Evolutionary conservation across 2,329 filamentous ascomycete species (phyloP), one percentile per base, ranked within the genome.

Genomic region (Furcasterigmium furcatum): DNA sequence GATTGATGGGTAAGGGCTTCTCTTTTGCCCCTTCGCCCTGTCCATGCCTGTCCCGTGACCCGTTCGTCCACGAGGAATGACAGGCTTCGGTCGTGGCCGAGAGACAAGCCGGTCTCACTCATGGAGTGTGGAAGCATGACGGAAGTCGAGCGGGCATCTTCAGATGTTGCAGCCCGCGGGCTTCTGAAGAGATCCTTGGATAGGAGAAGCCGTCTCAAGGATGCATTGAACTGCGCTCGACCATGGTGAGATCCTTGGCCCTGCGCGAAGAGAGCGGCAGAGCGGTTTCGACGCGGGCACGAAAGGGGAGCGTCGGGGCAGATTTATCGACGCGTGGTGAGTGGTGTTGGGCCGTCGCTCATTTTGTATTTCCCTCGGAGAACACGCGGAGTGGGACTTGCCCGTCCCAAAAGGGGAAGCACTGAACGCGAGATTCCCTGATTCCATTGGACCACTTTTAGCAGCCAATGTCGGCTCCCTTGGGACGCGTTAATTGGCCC

Each of bases 1-100:
- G 24, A 27, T 12, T 12, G 12, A 7, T 7, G 7, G 24, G 24
- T 12, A 7, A 27, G 24, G 24, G 7, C 24, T 27, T 12, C 24
- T 27, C 24, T 27, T 27, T 27, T 12, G 24, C 24, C 24, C 12
- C 24, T 27, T 27, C 24, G 12, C 24, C 19, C 18, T 18, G n/a
- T 16, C 5, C 34, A 19, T 36, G n/a, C 7, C 34, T 36, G n/a
- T 36, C n/a, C n/a, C 12, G 19, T 36, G 34, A 5, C n/a, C 34
- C 9, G 34, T 18, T 19, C n/a, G 19, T 7, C 34, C n/a, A 16
- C 34, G 40, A 42, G 40, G 40, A 42, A 42, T 42, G 40, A 24
- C 18, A 42, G 14, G 19, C 8, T 18, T 27, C 27, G 19, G 10
- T 27, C 21, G 16, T 12, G 5, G 14, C 40, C 40, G 19, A 34